Base-by-base conservation (phyloP, 768 basidiomycete genomes). In the Daedalea quercina region DNA sequence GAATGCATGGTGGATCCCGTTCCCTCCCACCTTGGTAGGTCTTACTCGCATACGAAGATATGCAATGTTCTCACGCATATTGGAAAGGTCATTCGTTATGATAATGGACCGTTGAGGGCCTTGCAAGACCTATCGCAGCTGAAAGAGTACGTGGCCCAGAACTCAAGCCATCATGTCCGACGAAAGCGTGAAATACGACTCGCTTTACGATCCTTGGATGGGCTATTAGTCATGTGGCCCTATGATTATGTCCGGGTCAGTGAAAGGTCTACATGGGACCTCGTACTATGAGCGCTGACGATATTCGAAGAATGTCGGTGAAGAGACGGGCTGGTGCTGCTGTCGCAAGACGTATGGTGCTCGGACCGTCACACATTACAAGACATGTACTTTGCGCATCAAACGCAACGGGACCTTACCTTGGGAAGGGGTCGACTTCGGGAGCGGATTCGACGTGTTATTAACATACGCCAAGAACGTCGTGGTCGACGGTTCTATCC, bases 1-100 rank as follows among this genome's bases (percentile, higher is more conserved):
- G 9, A 85, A 87, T 55, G 80, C 85, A 9, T 89, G 86, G 83
- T 83, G 84, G 77, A 76, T 88, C 25, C 86, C 87, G 2, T 90
- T 91, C 60, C 88, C 88, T 0, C 85, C 87, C 0, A 80, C 83
- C 0, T 68, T 87, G 50, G 84, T 82, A 57, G 50, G 74, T 72
- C 1, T 2, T 8, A 17, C 3, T 1, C 17, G 37, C 37, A n/a
- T n/a, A n/a, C n/a, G n/a, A n/a, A n/a, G n/a, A n/a, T n/a, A n/a
- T n/a, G n/a, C n/a, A n/a, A n/a, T n/a, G n/a, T n/a, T n/a, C n/a
- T n/a, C n/a, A n/a, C n/a, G n/a, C n/a, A n/a, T n/a, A n/a, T n/a
- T n/a, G n/a, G 19, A 40, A 37, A 85, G 84, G 79, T 87, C 47
- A 75, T 90, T 19, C 79, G 76, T 8, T 87, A 85, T 57, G 87